Evolutionary conservation across 176 grass and related monocot species (phyloP).

Genomic region (Phragmites australis): DNA sequence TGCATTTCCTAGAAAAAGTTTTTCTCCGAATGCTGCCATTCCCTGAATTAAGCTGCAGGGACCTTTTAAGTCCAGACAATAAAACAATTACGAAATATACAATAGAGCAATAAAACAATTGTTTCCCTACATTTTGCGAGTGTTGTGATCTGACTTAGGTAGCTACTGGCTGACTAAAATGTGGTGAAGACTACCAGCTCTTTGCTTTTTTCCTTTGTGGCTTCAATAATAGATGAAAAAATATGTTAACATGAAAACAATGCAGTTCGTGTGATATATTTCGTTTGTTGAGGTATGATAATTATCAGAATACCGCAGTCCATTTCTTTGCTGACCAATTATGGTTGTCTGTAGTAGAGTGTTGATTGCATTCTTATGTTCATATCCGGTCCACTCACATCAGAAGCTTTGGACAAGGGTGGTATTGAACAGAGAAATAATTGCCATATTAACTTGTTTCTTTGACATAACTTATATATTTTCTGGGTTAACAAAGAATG

Average conservation of each 20-base stretch:
- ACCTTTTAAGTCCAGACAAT: neutral
- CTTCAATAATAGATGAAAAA: neutral
- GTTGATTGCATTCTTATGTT: neutral
- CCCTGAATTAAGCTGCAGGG: slow-evolving; percentile 1
- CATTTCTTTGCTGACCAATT: neutral
- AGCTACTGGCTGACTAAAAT: neutral
- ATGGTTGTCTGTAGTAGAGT: neutral
- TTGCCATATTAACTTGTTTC: neutral
- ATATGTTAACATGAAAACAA: neutral
- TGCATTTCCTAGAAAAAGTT: neutral
- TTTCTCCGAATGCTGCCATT: neutral
- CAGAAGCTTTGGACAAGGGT: neutral
- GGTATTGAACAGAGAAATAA: neutral
- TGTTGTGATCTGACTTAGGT: neutral
- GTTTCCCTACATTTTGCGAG: neutral
- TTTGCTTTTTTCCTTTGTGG: neutral
- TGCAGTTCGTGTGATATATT: neutral
- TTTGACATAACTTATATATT: neutral
- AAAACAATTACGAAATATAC: neutral
- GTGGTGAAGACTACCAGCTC: neutral
- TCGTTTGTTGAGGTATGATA: neutral
- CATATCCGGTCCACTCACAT: neutral
- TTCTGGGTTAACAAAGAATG: neutral
- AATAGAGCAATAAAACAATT: neutral
- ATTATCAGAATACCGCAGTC: neutral